Percentiles rank a stretch among this genome's conserved stretches.
phyloP scores from a whole-genome alignment of 352 stramenopile species.

The Phytopythium litorale region DNA sequence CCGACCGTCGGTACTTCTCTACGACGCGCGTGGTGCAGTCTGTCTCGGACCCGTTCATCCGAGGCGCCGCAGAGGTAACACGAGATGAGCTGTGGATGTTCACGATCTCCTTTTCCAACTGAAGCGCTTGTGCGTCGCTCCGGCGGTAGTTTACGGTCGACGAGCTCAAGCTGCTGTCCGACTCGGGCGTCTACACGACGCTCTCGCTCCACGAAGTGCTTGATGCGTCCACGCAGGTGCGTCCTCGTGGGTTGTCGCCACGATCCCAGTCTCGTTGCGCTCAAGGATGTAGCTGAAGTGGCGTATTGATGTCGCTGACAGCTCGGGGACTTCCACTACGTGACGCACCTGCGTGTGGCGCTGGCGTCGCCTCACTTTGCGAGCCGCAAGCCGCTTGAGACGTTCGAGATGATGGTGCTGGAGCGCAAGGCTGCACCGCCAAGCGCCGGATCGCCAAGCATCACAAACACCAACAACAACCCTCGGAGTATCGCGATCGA shows the following conservation, averaged over 20 bases:
- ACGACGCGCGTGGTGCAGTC: conserved; percentile 16
- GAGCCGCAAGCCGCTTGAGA: conserved; percentile 45
- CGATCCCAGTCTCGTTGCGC: too few relatives aligned
- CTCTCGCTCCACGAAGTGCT: conserved; percentile 47
- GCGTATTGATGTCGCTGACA: conserved; percentile 2
- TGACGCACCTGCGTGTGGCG: conserved; percentile 61
- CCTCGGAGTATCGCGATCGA: conserved; percentile 73
- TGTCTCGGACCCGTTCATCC: conserved; percentile 35
- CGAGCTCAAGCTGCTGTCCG: conserved; percentile 53
- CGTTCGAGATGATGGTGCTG: conserved; percentile 77
- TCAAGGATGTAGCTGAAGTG: not conserved
- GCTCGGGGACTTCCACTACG: conserved; percentile 77
- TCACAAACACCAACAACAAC: not conserved
- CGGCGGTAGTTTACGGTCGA: conserved; percentile 50
- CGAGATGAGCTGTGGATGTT: not conserved
- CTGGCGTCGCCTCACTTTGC: conserved; percentile 72
- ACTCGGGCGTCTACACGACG: conserved; percentile 71
- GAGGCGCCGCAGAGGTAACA: conserved; percentile 34
- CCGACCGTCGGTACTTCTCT: conserved; percentile 26
- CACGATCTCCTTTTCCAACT: not conserved
- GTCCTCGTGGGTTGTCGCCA: not conserved
- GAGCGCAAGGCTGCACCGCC: conserved; percentile 36
- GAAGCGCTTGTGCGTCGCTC: not conserved
- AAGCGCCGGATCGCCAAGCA: not conserved
- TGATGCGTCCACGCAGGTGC: conserved; percentile 48